These are phyloP conservation scores for Dryadomyces quercivorus DNA, from an alignment of 2,329 filamentous ascomycete species.

Conservation along the genomic window DNA sequence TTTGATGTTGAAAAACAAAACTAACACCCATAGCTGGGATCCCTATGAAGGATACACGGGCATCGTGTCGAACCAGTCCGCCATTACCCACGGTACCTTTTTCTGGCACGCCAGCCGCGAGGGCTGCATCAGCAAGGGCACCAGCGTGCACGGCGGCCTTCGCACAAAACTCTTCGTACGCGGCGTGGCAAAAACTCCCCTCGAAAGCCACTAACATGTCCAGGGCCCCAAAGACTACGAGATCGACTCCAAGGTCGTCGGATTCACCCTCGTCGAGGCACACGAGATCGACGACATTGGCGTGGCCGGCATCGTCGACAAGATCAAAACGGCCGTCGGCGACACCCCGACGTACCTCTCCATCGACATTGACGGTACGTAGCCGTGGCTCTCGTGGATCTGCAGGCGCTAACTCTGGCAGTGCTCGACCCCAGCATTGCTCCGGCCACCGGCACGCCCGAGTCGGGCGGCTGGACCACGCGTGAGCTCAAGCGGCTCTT, in stretches of 20 bases:
- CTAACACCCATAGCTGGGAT: slow-evolving; percentile 4
- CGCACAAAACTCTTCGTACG: slow-evolving; percentile 5
- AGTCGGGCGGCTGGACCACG: slow-evolving; percentile 84
- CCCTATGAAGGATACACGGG: slow-evolving; percentile 62
- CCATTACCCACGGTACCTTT: slow-evolving; percentile 78
- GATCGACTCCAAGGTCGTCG: slow-evolving; percentile 75
- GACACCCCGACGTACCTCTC: slow-evolving; percentile 12
- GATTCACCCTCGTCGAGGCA: slow-evolving; percentile 69
- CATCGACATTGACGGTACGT: slow-evolving; percentile 18
- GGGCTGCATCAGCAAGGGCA: slow-evolving; percentile 68
- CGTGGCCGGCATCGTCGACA: slow-evolving; percentile 4
- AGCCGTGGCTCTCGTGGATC: neutral
- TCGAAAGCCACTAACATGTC: neutral
- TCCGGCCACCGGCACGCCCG: slow-evolving; percentile 62
- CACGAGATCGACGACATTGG: slow-evolving; percentile 32
- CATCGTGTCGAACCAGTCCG: slow-evolving; percentile 60
- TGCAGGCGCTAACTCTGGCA: neutral
- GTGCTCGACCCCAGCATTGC: slow-evolving; percentile 22
- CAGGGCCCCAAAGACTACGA: slow-evolving; percentile 26
- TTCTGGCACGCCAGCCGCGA: slow-evolving; percentile 74
- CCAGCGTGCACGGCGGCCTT: slow-evolving; percentile 26
- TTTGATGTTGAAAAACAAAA: too few relatives aligned
- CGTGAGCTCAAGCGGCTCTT: slow-evolving; percentile 75
- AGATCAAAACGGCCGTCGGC: slow-evolving; percentile 29
- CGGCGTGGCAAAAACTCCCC: too few relatives aligned